Evolutionary conservation across 495 filamentous ascomycete genomes (phyloP).

Genomic region (Platismatia glauca): DNA sequence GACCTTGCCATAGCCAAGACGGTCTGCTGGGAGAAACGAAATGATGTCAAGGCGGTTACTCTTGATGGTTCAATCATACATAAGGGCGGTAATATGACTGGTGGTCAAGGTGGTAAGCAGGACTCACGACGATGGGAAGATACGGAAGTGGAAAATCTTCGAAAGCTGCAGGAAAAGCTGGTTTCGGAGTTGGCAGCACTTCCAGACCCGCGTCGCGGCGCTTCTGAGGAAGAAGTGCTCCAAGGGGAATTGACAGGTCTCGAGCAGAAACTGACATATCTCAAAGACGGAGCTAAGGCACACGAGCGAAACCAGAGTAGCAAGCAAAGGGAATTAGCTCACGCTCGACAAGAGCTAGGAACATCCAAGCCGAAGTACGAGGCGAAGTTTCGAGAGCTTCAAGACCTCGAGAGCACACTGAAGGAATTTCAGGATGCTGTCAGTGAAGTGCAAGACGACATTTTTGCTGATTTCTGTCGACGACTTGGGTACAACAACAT

Average conservation of each 20-base stretch:
- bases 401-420: constrained; percentile 56
- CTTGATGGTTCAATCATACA: constrained; percentile 89
- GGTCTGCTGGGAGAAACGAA: constrained; percentile 73
- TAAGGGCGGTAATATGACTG: constrained; percentile 96
- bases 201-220: constrained; percentile 62
- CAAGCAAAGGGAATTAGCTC: constrained; percentile 75
- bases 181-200: constrained; percentile 63
- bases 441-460: constrained; percentile 73
- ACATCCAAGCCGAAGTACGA: constrained; percentile 71
- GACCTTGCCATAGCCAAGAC: constrained; percentile 74
- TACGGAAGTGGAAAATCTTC: constrained; percentile 72
- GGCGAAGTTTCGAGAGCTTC: constrained; percentile 57
- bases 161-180: constrained; percentile 61
- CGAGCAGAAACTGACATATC: constrained; percentile 64
- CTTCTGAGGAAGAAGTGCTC: constrained; percentile 67
- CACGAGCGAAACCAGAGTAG: constrained; percentile 77
- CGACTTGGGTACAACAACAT: constrained; percentile 82
- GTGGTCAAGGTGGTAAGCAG: constrained; percentile 69
- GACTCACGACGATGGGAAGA: constrained; percentile 81
- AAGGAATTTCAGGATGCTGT: constrained; percentile 67
- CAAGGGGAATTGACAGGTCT: constrained; percentile 72
- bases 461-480: constrained; percentile 81
- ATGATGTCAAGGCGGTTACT: constrained; percentile 90
- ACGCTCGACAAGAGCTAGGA: constrained; percentile 58
- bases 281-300: constrained; percentile 66